These are phyloP conservation scores for Cucumis cinereus DNA, from an alignment of 306 rosid genomes.

Conservation along the genomic window DNA sequence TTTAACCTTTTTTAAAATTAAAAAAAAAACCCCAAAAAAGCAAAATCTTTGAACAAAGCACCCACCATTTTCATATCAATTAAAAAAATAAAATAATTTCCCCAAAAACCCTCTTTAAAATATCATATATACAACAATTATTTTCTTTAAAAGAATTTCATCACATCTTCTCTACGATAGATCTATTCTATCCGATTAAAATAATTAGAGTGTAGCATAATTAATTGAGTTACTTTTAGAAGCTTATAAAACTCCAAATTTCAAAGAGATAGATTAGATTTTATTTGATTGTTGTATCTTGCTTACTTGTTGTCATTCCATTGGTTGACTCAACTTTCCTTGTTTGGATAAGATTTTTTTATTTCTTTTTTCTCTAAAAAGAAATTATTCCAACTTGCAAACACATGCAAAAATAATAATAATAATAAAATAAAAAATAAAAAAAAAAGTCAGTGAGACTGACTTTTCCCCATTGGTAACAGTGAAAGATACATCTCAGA, in stretches of 20 bases:
- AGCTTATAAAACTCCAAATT: neutral
- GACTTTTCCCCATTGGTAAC: constrained; percentile 7
- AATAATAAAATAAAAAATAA: neutral
- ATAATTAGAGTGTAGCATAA: no score
- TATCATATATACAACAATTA: neutral
- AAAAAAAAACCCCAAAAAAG: no score
- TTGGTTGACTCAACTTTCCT: constrained; percentile 7
- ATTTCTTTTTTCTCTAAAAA: neutral
- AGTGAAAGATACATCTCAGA: constrained; percentile 5
- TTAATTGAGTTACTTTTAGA: no score
- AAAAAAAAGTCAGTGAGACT: neutral
- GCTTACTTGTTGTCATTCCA: neutral
- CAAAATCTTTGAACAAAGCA: neutral
- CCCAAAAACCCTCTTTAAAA: no score
- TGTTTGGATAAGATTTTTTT: constrained; percentile 7
- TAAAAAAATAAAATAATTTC: neutral
- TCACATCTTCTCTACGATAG: no score
- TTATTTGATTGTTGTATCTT: neutral
- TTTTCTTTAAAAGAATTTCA: no score
- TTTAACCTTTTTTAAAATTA: neutral
- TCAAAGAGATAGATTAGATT: neutral
- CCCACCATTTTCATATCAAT: neutral
- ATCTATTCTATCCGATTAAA: no score
- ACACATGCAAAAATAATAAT: neutral
- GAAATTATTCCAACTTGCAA: neutral